Conservation (phyloP, 2,329 filamentous ascomycete genomes). For the Waltergamsia citrina region DNA sequence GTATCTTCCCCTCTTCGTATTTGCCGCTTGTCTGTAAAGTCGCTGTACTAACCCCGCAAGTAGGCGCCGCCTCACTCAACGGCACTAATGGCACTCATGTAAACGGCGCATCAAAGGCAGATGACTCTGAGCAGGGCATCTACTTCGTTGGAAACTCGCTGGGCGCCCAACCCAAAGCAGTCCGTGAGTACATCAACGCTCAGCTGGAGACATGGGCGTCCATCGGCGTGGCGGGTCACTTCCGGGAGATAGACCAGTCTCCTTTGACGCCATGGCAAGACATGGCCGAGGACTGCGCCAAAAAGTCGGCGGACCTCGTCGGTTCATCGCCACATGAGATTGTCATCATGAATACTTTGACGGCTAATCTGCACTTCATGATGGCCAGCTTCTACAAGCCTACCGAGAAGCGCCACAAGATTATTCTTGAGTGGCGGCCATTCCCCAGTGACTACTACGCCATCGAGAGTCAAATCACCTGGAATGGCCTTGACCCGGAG, state of each 20-base stretch:
- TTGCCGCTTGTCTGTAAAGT: background rate
- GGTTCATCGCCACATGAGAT: slow-evolving; percentile 67
- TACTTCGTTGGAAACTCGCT: slow-evolving; percentile 91
- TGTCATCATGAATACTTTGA: slow-evolving; percentile 82
- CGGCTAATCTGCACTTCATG: slow-evolving; percentile 70
- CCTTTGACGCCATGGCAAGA: slow-evolving; percentile 66
- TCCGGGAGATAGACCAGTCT: slow-evolving; percentile 57
- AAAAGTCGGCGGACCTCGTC: slow-evolving; percentile 62
- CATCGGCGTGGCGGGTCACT: slow-evolving; percentile 80
- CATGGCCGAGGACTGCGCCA: slow-evolving; percentile 65
- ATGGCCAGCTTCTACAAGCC: slow-evolving; percentile 80
- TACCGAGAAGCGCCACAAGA: slow-evolving; percentile 56
- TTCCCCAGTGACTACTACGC: slow-evolving; percentile 87
- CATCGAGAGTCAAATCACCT: slow-evolving; percentile 68
- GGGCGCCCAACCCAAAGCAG: slow-evolving; percentile 68
- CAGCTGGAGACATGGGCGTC: slow-evolving; percentile 79
- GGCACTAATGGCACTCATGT: slow-evolving; percentile 12
- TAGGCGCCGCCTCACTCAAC: slow-evolving; percentile 6
- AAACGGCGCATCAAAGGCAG: background rate
- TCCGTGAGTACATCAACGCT: slow-evolving; percentile 54
- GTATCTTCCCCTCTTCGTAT: slow-evolving; percentile 15
- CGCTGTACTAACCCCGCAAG: background rate
- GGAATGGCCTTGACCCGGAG: slow-evolving; percentile 57
- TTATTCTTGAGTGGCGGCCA: slow-evolving; percentile 82
- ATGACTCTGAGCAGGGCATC: slow-evolving; percentile 34